A percentile compares a stretch with the other conserved stretches of the same genome.
Conservation (phyloP, 2,329 filamentous ascomycete species). For the Botryosphaeria dothidea region DNA sequence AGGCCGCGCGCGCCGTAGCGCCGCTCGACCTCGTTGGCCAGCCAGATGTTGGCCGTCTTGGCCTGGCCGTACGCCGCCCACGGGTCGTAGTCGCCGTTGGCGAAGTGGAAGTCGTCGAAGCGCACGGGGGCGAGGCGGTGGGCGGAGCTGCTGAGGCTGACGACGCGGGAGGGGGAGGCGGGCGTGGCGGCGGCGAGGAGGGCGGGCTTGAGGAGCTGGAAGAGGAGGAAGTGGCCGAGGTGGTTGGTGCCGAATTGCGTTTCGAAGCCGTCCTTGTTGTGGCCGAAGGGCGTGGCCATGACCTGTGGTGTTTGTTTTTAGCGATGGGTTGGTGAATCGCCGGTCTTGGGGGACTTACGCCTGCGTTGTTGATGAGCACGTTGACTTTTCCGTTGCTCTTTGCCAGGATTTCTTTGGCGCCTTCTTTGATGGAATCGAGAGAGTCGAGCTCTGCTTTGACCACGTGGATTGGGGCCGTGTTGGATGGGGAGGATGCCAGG, state of each 20-base stretch:
- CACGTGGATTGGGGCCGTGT: neutral
- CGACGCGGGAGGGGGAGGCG: constrained; percentile 30
- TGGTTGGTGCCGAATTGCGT: constrained; percentile 49
- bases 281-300: constrained; percentile 31
- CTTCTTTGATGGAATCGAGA: constrained; percentile 26
- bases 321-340: neutral
- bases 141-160: constrained; percentile 30
- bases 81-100: constrained; percentile 38
- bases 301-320: constrained; percentile 9
- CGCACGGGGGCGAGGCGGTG: constrained; percentile 31
- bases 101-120: constrained; percentile 44
- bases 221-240: constrained; percentile 47
- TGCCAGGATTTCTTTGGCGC: constrained; percentile 24
- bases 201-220: constrained; percentile 43
- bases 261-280: constrained; percentile 46
- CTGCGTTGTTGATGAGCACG: constrained; percentile 45
- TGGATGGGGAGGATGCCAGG: neutral
- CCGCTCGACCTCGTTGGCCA: constrained; percentile 23
- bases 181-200: constrained; percentile 30
- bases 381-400: constrained; percentile 27
- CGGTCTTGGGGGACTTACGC: neutral
- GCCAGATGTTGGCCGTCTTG: constrained; percentile 30
- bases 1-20: constrained; percentile 22
- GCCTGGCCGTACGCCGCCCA: constrained; percentile 25
- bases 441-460: constrained; percentile 22